Percentiles rank a stretch among this genome's conserved stretches.
Conservation (phyloP, 805 yeast genomes). For the Metschnikowia orientalis region DNA sequence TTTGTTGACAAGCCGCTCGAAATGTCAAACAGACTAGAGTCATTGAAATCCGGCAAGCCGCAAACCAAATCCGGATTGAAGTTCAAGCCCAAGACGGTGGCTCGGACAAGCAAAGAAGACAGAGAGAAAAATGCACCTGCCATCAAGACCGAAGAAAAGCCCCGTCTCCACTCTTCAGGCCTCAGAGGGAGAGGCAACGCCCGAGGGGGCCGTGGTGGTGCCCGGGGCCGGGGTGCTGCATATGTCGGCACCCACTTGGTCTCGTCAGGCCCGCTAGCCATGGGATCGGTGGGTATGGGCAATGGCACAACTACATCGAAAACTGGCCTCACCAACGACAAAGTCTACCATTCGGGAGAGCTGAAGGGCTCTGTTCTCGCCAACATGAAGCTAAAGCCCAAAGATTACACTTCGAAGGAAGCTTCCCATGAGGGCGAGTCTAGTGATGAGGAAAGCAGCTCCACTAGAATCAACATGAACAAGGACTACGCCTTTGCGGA, state of each 20-base stretch:
- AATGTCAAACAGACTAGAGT: constrained; percentile 42
- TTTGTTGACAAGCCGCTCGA: neutral
- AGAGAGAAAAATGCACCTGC: constrained; percentile 71
- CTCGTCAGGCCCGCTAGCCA: constrained; percentile 68
- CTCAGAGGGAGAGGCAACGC: constrained; percentile 25
- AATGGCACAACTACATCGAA: constrained; percentile 23
- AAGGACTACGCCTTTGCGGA: constrained; percentile 51
- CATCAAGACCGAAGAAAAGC: constrained; percentile 33
- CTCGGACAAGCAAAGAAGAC: constrained; percentile 78
- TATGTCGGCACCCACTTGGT: constrained; percentile 58
- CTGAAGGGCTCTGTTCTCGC: constrained; percentile 37
- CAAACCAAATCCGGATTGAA: constrained; percentile 52
- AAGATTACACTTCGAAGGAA: constrained; percentile 9
- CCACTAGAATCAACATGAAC: constrained; percentile 58
- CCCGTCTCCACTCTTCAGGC: constrained; percentile 12
- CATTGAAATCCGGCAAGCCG: constrained; percentile 33
- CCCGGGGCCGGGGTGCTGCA: constrained; percentile 35
- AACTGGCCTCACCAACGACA: constrained; percentile 25
- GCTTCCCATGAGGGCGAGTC: constrained; percentile 28
- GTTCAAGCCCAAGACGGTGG: constrained; percentile 85
- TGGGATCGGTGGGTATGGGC: constrained; percentile 53
- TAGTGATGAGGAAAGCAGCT: constrained; percentile 40
- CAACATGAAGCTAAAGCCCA: constrained; percentile 30
- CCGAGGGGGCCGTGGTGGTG: constrained; percentile 31
- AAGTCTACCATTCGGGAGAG: constrained; percentile 42